Evolutionary conservation across 2,329 filamentous ascomycete species (phyloP).

Genomic region (Elsinoe arachidis): DNA sequence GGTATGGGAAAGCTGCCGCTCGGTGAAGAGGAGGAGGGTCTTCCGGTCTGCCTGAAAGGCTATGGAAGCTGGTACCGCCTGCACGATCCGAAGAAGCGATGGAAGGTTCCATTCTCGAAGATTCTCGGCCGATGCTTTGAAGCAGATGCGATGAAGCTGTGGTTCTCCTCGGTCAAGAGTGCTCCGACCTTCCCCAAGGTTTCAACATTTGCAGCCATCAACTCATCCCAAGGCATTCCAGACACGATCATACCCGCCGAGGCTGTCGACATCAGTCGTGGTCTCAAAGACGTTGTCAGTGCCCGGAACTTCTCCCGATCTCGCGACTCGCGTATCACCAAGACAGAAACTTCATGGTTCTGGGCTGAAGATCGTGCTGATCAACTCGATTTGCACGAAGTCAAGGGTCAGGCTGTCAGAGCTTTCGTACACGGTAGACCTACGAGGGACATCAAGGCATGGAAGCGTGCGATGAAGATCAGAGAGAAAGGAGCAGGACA

Average conservation of each 20-base stretch:
- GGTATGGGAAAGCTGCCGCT: conserved; percentile 24
- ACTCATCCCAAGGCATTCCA: not conserved
- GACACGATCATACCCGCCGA: not conserved
- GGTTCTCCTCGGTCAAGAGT: conserved; percentile 29
- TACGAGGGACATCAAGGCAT: conserved; percentile 38
- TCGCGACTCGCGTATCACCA: conserved; percentile 41
- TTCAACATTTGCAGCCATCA: not conserved
- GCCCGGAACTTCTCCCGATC: conserved; percentile 39
- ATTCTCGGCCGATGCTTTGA: conserved; percentile 49
- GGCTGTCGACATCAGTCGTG: conserved; percentile 30
- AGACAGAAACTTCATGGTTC: conserved; percentile 40
- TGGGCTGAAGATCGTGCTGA: conserved; percentile 50
- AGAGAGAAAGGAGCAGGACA: conserved; percentile 30
- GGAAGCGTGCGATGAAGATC: conserved; percentile 36
- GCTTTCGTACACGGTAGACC: conserved; percentile 30
- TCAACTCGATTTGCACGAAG: conserved; percentile 45
- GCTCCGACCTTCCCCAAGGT: not conserved
- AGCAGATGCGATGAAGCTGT: conserved; percentile 38
- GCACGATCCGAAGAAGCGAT: conserved; percentile 32
- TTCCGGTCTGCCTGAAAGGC: conserved; percentile 33
- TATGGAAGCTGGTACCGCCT: conserved; percentile 47
- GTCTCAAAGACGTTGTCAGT: conserved; percentile 38
- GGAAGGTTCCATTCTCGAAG: conserved; percentile 41
- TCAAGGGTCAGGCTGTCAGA: conserved; percentile 43
- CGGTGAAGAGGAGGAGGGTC: conserved; percentile 25